phyloP scores from a whole-genome alignment of 1,284 basidiomycete genomes.

The Ceratobasidium theobromae region DNA sequence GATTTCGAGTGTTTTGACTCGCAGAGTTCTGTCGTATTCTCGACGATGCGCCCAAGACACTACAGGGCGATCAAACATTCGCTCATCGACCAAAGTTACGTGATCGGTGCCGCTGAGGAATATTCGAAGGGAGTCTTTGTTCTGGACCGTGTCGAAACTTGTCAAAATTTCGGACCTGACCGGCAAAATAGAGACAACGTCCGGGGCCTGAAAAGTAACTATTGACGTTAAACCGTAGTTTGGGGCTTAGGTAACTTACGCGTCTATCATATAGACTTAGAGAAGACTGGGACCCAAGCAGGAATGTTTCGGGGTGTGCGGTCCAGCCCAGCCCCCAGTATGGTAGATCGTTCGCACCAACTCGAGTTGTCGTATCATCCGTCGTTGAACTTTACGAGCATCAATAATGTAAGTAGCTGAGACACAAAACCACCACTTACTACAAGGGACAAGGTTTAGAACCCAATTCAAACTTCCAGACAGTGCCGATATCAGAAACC shows the following conservation, averaged over 20 bases:
- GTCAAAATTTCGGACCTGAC: neutral
- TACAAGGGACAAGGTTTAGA: neutral
- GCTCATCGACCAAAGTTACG: conserved; percentile 19
- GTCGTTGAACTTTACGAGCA: neutral
- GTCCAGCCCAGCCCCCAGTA: conserved; percentile 21
- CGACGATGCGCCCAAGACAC: conserved; percentile 21
- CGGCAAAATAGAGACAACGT: neutral
- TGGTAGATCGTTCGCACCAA: conserved; percentile 18
- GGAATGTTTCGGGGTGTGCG: conserved; percentile 11
- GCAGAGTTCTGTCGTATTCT: conserved; percentile 2
- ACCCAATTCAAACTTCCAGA: conserved; percentile 9
- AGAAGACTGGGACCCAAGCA: conserved; percentile 5
- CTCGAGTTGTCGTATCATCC: neutral
- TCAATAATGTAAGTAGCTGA: neutral
- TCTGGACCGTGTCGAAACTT: conserved; percentile 14
- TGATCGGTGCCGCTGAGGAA: conserved; percentile 15
- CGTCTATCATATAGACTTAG: conserved; percentile 15
- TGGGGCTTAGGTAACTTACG: neutral
- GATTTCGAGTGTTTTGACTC: conserved; percentile 7
- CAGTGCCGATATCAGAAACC: conserved; percentile 13
- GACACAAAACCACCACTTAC: neutral
- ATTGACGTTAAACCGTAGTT: neutral
- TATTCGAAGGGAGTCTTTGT: neutral
- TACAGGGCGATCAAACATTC: conserved; percentile 14
- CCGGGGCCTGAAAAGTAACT: neutral